A percentile compares a stretch with the other conserved stretches of the same genome.
phyloP scores from a whole-genome alignment of 352 stramenopile genomes.

The Phytophthora citrophthora region DNA sequence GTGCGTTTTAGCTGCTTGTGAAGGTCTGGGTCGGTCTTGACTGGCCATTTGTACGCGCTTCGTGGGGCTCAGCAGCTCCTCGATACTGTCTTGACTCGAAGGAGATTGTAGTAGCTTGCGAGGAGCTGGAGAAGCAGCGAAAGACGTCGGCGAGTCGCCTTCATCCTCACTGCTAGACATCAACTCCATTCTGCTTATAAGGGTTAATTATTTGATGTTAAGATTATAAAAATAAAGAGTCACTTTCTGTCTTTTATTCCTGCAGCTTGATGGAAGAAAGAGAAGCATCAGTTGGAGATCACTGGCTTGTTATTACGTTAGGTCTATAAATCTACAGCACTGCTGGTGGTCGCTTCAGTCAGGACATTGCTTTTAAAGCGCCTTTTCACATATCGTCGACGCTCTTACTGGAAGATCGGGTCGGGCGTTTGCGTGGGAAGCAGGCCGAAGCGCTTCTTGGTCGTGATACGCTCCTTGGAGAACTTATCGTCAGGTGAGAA shows the following conservation, averaged over 20 bases:
- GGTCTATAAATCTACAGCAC: constrained; percentile 43
- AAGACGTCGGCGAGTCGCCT: constrained; percentile 17
- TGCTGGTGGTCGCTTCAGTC: constrained; percentile 11
- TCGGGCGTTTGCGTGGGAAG: constrained; percentile 95
- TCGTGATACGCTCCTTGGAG: constrained; percentile 97
- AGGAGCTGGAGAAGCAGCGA: constrained; percentile 4
- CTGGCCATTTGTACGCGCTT: neutral
- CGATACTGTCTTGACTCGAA: constrained; percentile 21
- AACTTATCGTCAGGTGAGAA: constrained; percentile 99
- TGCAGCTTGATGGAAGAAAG: neutral
- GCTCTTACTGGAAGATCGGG: constrained; percentile 78
- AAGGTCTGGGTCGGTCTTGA: neutral
- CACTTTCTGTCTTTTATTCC: neutral
- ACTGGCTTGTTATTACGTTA: constrained; percentile 40
- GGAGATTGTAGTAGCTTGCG: neutral
- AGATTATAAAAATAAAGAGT: constrained; percentile 1
- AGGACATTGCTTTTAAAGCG: neutral
- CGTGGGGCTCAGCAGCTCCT: constrained; percentile 18
- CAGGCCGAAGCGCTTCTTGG: constrained; percentile 98
- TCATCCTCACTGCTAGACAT: constrained; percentile 73
- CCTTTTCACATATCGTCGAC: neutral
- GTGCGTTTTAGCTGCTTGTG: neutral
- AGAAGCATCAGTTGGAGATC: constrained; percentile 12
- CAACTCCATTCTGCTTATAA: constrained; percentile 47
- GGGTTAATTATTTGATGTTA: neutral